Percentiles rank a stretch among this genome's conserved stretches.
Evolutionary conservation across 164 flowering plant species (phyloP).

Genomic region (Piper longum): DNA sequence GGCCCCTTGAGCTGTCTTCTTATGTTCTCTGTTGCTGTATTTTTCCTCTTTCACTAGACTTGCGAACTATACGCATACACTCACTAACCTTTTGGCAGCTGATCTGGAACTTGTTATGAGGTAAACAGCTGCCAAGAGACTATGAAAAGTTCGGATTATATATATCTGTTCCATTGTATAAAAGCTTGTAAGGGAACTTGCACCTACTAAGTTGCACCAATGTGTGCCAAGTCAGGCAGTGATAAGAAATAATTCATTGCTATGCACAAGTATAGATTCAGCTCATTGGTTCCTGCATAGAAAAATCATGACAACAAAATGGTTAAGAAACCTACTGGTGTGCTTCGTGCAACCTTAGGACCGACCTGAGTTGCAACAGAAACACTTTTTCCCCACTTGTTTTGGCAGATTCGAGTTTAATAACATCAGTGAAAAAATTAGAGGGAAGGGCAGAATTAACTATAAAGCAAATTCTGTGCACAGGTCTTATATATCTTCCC

Average conservation of each 20-base stretch:
- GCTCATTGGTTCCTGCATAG: no score
- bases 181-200: not conserved
- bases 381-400: not conserved
- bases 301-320: not conserved
- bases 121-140: not conserved
- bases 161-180: no score
- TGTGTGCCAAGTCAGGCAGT: not conserved
- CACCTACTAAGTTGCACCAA: not conserved
- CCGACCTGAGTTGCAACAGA: not conserved
- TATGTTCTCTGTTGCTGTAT: conserved; percentile 6
- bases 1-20: conserved; percentile 62
- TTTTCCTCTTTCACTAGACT: not conserved
- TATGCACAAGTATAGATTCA: no score
- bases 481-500: not conserved
- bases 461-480: not conserved
- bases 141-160: not conserved
- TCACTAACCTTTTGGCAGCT: not conserved
- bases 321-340: not conserved
- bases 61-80: not conserved
- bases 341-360: not conserved
- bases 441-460: not conserved
- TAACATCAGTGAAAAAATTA: not conserved
- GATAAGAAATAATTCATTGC: no score
- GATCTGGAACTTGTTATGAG: not conserved
- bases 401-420: not conserved